Conservation (phyloP, 208 protist genomes). For the Giardia muris region DNA sequence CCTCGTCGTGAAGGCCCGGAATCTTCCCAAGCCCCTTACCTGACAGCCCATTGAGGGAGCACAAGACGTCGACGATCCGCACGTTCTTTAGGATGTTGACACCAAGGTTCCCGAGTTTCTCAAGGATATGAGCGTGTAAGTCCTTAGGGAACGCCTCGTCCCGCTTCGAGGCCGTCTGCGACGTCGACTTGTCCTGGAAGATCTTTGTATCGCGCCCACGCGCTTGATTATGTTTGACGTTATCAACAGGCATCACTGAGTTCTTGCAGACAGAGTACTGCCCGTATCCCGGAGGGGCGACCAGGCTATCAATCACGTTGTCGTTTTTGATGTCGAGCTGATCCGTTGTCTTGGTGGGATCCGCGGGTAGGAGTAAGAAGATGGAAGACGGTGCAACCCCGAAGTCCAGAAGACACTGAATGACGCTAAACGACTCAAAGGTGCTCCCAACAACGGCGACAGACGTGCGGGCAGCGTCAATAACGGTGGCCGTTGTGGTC, state of each 20-base stretch:
- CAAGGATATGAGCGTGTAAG: neutral
- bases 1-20: neutral
- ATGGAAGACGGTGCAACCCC: conserved; percentile 20
- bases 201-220: neutral
- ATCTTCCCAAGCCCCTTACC: neutral
- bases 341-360: conserved; percentile 11
- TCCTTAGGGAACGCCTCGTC: neutral
- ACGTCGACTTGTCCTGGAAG: neutral
- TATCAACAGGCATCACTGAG: neutral
- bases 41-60: neutral
- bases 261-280: too few species aligned
- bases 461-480: conserved; percentile 9
- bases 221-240: neutral
- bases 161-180: neutral
- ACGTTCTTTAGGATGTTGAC: conserved; percentile 14
- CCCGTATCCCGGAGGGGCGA: neutral
- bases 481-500: neutral
- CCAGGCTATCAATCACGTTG: neutral
- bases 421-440: conserved; percentile 13
- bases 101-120: neutral
- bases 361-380: neutral
- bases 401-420: neutral
- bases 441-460: conserved; percentile 15
- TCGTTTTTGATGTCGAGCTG: neutral
- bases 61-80: conserved; percentile 14